phyloP scores from a whole-genome alignment of 345 rosid genomes.

The Eucalyptus paniculata region DNA sequence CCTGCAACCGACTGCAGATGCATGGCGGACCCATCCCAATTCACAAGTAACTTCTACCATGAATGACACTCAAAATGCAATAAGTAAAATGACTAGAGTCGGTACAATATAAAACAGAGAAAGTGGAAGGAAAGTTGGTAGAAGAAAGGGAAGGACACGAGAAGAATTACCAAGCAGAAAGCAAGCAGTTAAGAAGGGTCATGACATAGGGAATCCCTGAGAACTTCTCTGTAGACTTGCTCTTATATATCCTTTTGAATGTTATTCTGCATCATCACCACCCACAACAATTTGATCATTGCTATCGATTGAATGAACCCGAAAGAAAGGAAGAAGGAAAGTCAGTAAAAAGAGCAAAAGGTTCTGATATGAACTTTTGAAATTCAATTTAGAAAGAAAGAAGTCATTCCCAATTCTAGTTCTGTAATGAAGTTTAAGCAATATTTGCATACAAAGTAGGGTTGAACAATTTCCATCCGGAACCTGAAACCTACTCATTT shows the following conservation, averaged over 20 bases:
- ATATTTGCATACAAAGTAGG: not conserved
- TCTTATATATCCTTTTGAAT: slow-evolving; percentile 59
- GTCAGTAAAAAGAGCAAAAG: not conserved
- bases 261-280: slow-evolving; percentile 51
- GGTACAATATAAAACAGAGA: not conserved
- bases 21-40: not conserved
- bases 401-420: not conserved
- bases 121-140: not conserved
- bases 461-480: too few relatives aligned
- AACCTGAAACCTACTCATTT: too few relatives aligned
- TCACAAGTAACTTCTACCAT: not conserved
- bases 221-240: slow-evolving; percentile 73
- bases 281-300: not conserved
- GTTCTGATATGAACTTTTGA: not conserved
- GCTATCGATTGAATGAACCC: not conserved
- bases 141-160: not conserved
- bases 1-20: not conserved
- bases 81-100: not conserved
- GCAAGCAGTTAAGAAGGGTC: slow-evolving; percentile 94
- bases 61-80: not conserved
- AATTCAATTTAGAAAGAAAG: not conserved
- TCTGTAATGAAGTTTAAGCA: not conserved
- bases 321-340: not conserved
- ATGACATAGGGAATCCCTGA: slow-evolving; percentile 91
- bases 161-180: slow-evolving; percentile 80